Conservation (phyloP, 306 rosid species). For the Cicer arietinum region DNA sequence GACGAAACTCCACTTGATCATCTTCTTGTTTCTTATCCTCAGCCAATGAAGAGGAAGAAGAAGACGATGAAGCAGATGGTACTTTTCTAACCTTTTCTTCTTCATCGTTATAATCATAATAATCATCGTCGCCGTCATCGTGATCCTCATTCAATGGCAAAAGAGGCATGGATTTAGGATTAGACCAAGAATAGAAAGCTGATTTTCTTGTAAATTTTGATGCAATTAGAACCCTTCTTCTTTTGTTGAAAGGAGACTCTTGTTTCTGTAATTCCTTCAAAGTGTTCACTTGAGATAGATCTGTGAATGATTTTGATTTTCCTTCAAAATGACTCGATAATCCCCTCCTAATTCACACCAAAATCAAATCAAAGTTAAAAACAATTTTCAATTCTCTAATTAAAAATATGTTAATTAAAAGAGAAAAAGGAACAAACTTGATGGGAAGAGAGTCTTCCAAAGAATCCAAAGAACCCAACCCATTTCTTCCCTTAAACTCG, state of each 20-base stretch:
- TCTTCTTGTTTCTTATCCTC: constrained; percentile 55
- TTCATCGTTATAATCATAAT: constrained; percentile 38
- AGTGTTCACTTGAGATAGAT: constrained; percentile 60
- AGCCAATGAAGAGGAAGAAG: constrained; percentile 39
- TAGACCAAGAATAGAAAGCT: constrained; percentile 65
- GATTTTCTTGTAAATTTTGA: constrained; percentile 74
- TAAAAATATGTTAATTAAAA: no score
- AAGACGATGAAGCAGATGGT: constrained; percentile 39
- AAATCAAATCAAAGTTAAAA: not conserved
- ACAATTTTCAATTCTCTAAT: no score
- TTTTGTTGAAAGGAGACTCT: constrained; percentile 86
- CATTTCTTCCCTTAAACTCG: constrained; percentile 51
- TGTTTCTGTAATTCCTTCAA: constrained; percentile 68
- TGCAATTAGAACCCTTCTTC: constrained; percentile 74
- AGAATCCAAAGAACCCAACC: constrained; percentile 58
- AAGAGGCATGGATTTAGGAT: constrained; percentile 93
- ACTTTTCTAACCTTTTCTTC: constrained; percentile 41
- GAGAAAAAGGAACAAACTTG: constrained; percentile 57
- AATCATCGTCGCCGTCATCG: constrained; percentile 49
- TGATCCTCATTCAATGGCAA: constrained; percentile 67
- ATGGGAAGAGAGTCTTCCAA: constrained; percentile 90
- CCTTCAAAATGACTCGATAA: constrained; percentile 80
- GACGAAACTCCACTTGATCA: constrained; percentile 39
- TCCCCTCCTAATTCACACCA: constrained; percentile 65
- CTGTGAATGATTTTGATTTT: constrained; percentile 87